Base-by-base conservation (phyloP, 1,139 yeast genomes). In the Taphrina populina region DNA sequence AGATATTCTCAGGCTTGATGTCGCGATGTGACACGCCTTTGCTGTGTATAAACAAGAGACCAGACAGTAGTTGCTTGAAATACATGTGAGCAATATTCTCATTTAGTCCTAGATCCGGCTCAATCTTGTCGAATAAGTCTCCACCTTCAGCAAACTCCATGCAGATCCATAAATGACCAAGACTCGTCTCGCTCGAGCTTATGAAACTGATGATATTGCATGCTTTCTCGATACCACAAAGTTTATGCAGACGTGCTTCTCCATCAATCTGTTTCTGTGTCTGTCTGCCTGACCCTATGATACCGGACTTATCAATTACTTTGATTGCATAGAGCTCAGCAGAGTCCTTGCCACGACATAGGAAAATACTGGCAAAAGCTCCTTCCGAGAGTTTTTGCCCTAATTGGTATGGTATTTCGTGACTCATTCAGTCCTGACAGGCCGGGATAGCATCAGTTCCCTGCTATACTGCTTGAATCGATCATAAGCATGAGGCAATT, bases 1-100 rank as follows among this genome's bases (percentile, higher is more conserved):
- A 72, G n/a, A 88, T 80, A 65, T 88, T 88, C 65, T 88, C 96
- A 0, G 96, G 96, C 66, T 88, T 88, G 58, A 88, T 84, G 66
- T 88, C 64, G 61, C 96, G 69, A 70, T 88, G 96, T 3, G 94
- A 90, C 39, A 88, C 84, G 52, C 92, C 88, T 51, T 76, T 77
- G 2, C 76, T 73, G 66, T 88, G 96, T 37, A 87, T 66, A 63
- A 74, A 80, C 4, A 71, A 72, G 13, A 81, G 68, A 0, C 84
- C 84, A 55, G 76, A 78, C 1, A 81, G 71, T 59, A 83, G 68
- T 62, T 83, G 87, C 46, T 75, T 76, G 65, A 82, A 83, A 64
- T 82, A 83, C 63, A 83, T 78, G 60, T 82, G 86, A 0, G 85
- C 83, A 21, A 83, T 75, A 35, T 80, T 82, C 57, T 76, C 79